Evolutionary conservation across 2,329 filamentous ascomycete species (phyloP), one percentile per base, ranked within the genome.

Genomic region (Pyrenochaeta sp.): DNA sequence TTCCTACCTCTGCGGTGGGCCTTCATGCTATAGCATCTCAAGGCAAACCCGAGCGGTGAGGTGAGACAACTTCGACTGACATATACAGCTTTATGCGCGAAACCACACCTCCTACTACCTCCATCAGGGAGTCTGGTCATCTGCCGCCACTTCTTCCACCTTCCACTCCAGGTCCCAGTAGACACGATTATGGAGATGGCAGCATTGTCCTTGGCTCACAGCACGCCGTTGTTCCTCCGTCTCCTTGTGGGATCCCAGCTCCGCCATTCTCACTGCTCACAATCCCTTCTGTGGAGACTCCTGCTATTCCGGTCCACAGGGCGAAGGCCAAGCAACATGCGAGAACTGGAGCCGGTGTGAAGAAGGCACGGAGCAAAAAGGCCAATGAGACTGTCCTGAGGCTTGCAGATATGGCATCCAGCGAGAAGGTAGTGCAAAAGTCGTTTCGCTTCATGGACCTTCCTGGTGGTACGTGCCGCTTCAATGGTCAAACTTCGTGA

Each of bases 391-490:
- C 45, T 7, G 15, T 34, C 10, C 4, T 15, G 30, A 47, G 34
- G 28, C 27, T 47, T 27, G 24, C 9, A 7, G 4, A 9, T 12
- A 19, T 19, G 24, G 25, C 24, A 44, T 13, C 25, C 25, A 9
- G 10, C 15, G 12, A 27, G 12, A 25, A 45, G 3, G 42, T 30
- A 25, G 12, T 50, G n/a, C 6, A 56, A 39, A 62, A 54, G 45
- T n/a, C 47, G 1, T 62, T 60, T 7, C 53, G 60, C 1, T 62
- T 72, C 46, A 50, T 70, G 54, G 61, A 70, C 9, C 61, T 72
- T 1, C 68, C 68, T 2, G 67, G 67, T 7, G 67, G 68, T 67
- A 59, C n/a, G 58, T 50, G 12, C 7, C 6, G 2, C 2, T 27
- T 5, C 13, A 10, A 39, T 5, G 13, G 9, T 3, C 12, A 7